Evolutionary conservation across 805 yeast genomes (phyloP).

Genomic region (Brettanomyces anomalus): DNA sequence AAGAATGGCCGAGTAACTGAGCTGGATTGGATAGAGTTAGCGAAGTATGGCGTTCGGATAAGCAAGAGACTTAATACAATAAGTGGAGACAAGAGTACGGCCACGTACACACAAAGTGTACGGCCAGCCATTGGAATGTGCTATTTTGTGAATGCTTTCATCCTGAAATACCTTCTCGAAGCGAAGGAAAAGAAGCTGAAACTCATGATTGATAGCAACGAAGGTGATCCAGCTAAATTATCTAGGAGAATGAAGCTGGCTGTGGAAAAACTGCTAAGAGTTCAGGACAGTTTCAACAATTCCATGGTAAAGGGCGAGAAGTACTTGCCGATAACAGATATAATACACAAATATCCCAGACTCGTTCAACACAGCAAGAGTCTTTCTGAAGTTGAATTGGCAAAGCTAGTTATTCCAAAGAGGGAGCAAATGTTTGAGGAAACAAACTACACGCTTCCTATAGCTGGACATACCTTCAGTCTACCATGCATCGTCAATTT

Average conservation of each 20-base stretch:
- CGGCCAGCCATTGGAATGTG: not conserved
- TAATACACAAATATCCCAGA: conserved; percentile 11
- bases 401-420: conserved; percentile 3
- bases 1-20: conserved; percentile 5
- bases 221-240: not conserved
- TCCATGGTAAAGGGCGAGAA: conserved; percentile 12
- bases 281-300: conserved; percentile 7
- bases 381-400: conserved; percentile 2
- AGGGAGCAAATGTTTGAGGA: conserved; percentile 1
- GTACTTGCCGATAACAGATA: conserved; percentile 7
- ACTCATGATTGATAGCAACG: not conserved
- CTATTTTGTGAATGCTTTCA: conserved; percentile 1
- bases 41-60: conserved; percentile 11
- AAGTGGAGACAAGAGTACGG: not conserved
- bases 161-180: conserved; percentile 1
- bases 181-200: not conserved
- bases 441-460: conserved; percentile 11
- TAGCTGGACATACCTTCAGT: conserved; percentile 6
- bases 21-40: conserved; percentile 12
- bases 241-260: not conserved
- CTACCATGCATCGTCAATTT: conserved; percentile 15
- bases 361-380: conserved; percentile 6
- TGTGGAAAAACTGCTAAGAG: conserved; percentile 5
- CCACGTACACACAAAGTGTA: not conserved
- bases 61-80: conserved; percentile 15